phyloP scores from a whole-genome alignment of 257 asterid genomes.

The Salvia splendens region DNA sequence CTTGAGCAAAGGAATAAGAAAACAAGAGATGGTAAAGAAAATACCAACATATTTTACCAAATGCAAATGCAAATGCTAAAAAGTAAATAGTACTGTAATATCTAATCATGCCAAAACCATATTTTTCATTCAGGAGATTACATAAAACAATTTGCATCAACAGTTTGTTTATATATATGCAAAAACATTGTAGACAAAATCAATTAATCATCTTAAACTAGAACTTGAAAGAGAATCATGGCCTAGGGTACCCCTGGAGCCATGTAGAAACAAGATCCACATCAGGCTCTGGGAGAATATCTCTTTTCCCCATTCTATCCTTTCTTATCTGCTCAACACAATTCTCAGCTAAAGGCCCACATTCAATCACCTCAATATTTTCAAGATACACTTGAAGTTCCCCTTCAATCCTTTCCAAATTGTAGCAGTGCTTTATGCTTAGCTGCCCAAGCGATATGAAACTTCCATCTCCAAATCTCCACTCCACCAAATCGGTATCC shows the following conservation, averaged over 20 bases:
- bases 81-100: too few species aligned
- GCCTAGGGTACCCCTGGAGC: not conserved
- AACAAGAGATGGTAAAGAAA: too few species aligned
- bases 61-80: too few species aligned
- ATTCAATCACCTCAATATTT: not conserved
- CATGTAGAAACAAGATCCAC: not conserved
- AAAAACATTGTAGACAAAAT: too few species aligned
- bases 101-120: too few species aligned
- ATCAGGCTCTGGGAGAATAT: not conserved
- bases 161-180: too few species aligned
- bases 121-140: too few species aligned
- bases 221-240: not conserved
- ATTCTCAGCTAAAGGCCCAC: not conserved
- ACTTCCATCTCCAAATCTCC: constrained; percentile 15
- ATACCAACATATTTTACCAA: too few species aligned
- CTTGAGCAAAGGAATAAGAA: too few species aligned
- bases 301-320: not conserved
- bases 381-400: not conserved
- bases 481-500: constrained; percentile 26
- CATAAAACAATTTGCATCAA: too few species aligned
- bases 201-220: too few species aligned
- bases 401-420: constrained; percentile 10
- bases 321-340: not conserved
- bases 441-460: not conserved
- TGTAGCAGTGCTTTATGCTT: constrained; percentile 29